Conservation (phyloP, 2,329 filamentous ascomycete genomes). For the Penicillium brevicompactum region DNA sequence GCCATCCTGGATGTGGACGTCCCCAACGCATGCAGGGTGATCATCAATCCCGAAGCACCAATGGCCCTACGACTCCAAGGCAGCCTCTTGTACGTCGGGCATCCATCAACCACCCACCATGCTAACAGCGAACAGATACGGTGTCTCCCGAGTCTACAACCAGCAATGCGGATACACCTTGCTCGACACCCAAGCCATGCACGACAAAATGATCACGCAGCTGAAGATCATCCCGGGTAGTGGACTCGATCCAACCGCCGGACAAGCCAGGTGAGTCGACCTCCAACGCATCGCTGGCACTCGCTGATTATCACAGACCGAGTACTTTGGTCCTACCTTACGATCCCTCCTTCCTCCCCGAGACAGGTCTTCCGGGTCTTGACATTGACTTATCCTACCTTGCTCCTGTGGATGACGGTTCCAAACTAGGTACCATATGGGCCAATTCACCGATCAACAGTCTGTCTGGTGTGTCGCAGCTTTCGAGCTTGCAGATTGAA, state of each 20-base stretch:
- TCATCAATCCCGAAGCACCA: slow-evolving; percentile 79
- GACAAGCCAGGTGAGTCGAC: slow-evolving; percentile 67
- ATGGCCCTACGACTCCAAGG: slow-evolving; percentile 89
- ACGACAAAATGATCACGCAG: slow-evolving; percentile 71
- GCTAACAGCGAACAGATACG: slow-evolving; percentile 56
- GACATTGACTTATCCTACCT: slow-evolving; percentile 52
- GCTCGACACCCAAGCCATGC: slow-evolving; percentile 73
- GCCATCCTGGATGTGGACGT: slow-evolving; percentile 88
- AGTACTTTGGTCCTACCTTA: slow-evolving; percentile 72
- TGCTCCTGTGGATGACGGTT: slow-evolving; percentile 41
- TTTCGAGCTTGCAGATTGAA: slow-evolving; percentile 42
- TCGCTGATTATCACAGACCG: slow-evolving; percentile 59
- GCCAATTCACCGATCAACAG: slow-evolving; percentile 36
- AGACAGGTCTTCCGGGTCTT: slow-evolving; percentile 63
- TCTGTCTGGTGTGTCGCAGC: slow-evolving; percentile 29
- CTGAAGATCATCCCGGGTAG: slow-evolving; percentile 60
- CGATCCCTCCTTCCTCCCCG: slow-evolving; percentile 77
- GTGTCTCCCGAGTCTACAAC: slow-evolving; percentile 79
- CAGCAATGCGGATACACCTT: slow-evolving; percentile 89
- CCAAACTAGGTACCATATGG: slow-evolving; percentile 36
- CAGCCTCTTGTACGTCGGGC: slow-evolving; percentile 69
- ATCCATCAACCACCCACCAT: not conserved
- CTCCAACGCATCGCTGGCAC: too few relatives aligned
- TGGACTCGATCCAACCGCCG: slow-evolving; percentile 69
- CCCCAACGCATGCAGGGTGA: slow-evolving; percentile 82